These are phyloP conservation scores for Cystoderma amianthinum DNA, from an alignment of 768 basidiomycete species.

Conservation along the genomic window DNA sequence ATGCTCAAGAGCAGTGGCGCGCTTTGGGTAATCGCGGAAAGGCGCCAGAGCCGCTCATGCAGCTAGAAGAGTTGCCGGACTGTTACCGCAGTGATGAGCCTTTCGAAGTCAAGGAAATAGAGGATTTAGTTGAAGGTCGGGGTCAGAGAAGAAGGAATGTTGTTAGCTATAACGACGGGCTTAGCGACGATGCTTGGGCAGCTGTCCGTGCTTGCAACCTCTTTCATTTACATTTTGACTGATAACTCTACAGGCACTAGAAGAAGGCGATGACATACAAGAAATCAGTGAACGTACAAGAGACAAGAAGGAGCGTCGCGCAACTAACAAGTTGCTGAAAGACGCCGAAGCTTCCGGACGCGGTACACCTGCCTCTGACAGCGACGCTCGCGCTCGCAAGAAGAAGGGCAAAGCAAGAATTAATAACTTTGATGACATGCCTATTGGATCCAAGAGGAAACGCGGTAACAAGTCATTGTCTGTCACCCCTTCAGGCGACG, in stretches of 20 bases:
- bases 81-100: conserved; percentile 86
- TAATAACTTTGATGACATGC: conserved; percentile 41
- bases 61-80: conserved; percentile 85
- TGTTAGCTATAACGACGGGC: conserved; percentile 90
- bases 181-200: conserved; percentile 92
- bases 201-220: conserved; percentile 52
- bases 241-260: conserved; percentile 40
- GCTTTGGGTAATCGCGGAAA: conserved; percentile 69
- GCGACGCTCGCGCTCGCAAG: conserved; percentile 54
- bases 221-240: not conserved
- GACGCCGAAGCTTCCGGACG: conserved; percentile 56
- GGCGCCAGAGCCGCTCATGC: conserved; percentile 71
- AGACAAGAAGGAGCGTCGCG: conserved; percentile 60
- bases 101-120: conserved; percentile 56
- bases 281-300: conserved; percentile 62
- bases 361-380: conserved; percentile 59
- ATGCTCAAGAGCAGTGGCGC: conserved; percentile 60
- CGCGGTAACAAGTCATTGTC: conserved; percentile 69
- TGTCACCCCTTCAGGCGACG: conserved; percentile 73
- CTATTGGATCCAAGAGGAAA: conserved; percentile 64
- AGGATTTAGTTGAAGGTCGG: conserved; percentile 69
- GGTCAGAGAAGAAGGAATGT: conserved; percentile 79
- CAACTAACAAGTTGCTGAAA: conserved; percentile 48
- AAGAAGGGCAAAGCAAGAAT: conserved; percentile 56
- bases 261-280: conserved; percentile 76